A percentile compares a stretch with the other conserved stretches of the same genome.
Conservation (phyloP, 176 grass and related monocot genomes). For the Themeda triandra region DNA sequence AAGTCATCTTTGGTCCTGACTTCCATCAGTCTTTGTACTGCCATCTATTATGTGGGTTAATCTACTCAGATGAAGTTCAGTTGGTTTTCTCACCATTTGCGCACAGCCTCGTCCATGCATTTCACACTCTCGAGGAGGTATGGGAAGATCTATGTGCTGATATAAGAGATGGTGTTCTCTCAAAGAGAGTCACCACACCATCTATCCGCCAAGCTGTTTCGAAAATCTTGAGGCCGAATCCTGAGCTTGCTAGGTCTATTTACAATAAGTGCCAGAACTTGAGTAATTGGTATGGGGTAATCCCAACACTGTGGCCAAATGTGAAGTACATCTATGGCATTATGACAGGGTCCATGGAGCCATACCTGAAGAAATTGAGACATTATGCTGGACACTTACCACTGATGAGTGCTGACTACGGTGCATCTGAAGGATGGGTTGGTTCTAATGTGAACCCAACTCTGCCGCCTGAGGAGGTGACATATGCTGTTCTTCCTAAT, state of each 20-base stretch:
- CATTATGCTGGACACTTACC: slow-evolving; percentile 87
- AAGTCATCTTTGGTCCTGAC: slow-evolving; percentile 73
- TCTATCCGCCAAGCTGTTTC: slow-evolving; percentile 72
- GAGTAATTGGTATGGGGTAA: slow-evolving; percentile 90
- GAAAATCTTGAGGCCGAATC: slow-evolving; percentile 68
- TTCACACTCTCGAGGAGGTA: slow-evolving; percentile 60
- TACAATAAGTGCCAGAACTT: slow-evolving; percentile 51
- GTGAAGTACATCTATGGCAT: slow-evolving; percentile 85
- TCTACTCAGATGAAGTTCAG: slow-evolving; percentile 72
- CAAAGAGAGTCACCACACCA: slow-evolving; percentile 53
- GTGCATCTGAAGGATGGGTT: slow-evolving; percentile 91
- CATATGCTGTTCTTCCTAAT: slow-evolving; percentile 70
- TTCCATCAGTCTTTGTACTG: slow-evolving; percentile 86
- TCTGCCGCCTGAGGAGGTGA: slow-evolving; percentile 59
- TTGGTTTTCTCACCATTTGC: slow-evolving; percentile 70
- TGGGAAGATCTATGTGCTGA: slow-evolving; percentile 78
- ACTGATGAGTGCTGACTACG: slow-evolving; percentile 79
- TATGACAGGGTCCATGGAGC: slow-evolving; percentile 97
- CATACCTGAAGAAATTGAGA: slow-evolving; percentile 80
- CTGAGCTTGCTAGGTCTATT: slow-evolving; percentile 58
- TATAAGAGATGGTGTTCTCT: slow-evolving; percentile 80
- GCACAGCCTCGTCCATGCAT: slow-evolving; percentile 79
- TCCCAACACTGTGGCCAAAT: slow-evolving; percentile 81
- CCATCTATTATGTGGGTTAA: slow-evolving; percentile 79
- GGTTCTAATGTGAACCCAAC: slow-evolving; percentile 77